Evolutionary conservation across 202 grass and related monocot genomes (phyloP).

Genomic region (Schoenoplectus tabernaemontani): DNA sequence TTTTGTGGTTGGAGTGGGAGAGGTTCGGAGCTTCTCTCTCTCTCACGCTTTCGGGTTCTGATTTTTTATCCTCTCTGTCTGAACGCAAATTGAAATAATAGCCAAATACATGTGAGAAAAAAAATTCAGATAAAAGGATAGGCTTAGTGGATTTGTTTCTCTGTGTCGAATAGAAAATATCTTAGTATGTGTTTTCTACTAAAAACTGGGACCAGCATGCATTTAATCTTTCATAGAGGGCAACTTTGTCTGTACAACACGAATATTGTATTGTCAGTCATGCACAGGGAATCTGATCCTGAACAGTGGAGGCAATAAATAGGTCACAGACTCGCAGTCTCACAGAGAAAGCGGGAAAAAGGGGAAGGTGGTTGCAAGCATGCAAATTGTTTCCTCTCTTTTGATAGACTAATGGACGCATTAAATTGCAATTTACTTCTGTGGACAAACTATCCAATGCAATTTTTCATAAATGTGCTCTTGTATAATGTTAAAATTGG

Average conservation of each 20-base stretch:
- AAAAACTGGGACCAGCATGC: neutral
- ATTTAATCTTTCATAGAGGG: neutral
- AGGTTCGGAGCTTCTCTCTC: neutral
- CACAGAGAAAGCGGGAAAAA: slow-evolving; percentile 19
- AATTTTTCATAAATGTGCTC: too few species aligned
- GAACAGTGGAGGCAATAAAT: neutral
- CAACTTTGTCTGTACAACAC: neutral
- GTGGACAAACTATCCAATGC: too few species aligned
- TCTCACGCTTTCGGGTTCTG: neutral
- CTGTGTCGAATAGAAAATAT: neutral
- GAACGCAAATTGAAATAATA: too few species aligned
- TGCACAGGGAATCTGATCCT: neutral
- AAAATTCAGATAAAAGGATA: neutral
- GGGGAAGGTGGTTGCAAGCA: neutral
- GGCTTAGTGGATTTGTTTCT: neutral
- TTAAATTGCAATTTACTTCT: neutral
- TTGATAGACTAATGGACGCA: neutral
- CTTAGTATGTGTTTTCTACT: neutral
- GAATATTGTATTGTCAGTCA: neutral
- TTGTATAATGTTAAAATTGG: too few species aligned
- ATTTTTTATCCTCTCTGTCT: neutral
- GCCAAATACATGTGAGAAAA: neutral
- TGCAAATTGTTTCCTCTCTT: neutral
- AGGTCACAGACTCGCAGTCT: neutral
- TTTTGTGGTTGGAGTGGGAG: slow-evolving; percentile 18